These are phyloP conservation scores for Cantharellus anzutake DNA, from an alignment of 768 basidiomycete genomes.

Conservation along the genomic window DNA sequence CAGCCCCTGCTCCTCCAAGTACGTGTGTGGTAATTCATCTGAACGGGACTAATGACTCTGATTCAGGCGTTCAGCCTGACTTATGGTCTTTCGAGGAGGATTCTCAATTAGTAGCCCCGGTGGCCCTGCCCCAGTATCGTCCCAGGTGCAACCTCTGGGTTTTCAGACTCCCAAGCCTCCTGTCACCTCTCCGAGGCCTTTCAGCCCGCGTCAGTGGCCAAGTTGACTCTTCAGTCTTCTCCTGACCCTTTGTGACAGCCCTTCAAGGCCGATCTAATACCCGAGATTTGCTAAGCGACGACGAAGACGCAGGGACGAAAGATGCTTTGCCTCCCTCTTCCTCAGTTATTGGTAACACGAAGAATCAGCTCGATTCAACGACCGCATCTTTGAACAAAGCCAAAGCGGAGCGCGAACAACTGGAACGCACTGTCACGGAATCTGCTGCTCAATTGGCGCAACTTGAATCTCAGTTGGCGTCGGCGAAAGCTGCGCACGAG, in stretches of 20 bases:
- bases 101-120: background rate
- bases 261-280: background rate
- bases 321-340: slow-evolving; percentile 22
- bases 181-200: background rate
- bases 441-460: slow-evolving; percentile 61
- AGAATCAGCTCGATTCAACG: slow-evolving; percentile 72
- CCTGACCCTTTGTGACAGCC: background rate
- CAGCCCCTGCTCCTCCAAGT: background rate
- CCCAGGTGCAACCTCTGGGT: background rate
- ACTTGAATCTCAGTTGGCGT: slow-evolving; percentile 64
- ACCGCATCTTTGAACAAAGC: slow-evolving; percentile 46
- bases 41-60: background rate
- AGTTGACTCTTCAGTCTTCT: background rate
- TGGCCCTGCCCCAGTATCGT: slow-evolving; percentile 14
- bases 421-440: slow-evolving; percentile 44
- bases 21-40: background rate
- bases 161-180: background rate
- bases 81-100: slow-evolving; percentile 25
- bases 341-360: slow-evolving; percentile 67
- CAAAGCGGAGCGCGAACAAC: slow-evolving; percentile 40
- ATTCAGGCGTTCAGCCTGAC: slow-evolving; percentile 13
- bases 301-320: slow-evolving; percentile 30
- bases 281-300: slow-evolving; percentile 53
- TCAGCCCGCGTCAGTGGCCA: background rate
- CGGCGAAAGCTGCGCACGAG: slow-evolving; percentile 72